Evolutionary conservation across 1,284 basidiomycete species (phyloP).

Genomic region (Moesziomyces parantarcticus): DNA sequence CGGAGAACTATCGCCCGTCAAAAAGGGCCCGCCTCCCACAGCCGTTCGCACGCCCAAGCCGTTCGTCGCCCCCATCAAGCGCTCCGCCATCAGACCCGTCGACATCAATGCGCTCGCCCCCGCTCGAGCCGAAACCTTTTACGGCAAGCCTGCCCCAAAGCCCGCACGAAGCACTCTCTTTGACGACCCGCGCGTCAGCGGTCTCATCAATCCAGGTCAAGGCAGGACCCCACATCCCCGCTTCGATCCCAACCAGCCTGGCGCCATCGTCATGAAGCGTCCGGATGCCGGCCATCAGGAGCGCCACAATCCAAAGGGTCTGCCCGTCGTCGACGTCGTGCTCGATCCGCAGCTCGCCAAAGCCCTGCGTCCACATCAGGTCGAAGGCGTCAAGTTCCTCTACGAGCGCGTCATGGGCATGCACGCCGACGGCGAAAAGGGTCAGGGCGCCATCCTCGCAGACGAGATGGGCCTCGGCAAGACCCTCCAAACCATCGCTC

Average conservation of each 20-base stretch:
- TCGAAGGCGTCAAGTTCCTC: conserved; percentile 98
- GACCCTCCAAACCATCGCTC: conserved; percentile 64
- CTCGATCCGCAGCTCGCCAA: conserved; percentile 89
- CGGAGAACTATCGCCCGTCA: conserved; percentile 32
- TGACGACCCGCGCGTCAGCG: conserved; percentile 25
- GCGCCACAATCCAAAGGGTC: conserved; percentile 75
- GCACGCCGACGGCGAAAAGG: conserved; percentile 81
- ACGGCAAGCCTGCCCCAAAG: conserved; percentile 30
- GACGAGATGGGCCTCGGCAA: conserved; percentile 87
- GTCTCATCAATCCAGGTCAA: conserved; percentile 35
- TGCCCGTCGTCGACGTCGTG: conserved; percentile 74
- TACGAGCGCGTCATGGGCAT: conserved; percentile 95
- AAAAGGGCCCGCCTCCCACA: conserved; percentile 29
- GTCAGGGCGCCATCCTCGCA: conserved; percentile 94
- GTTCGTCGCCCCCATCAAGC: conserved; percentile 29
- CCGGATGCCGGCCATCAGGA: conserved; percentile 78
- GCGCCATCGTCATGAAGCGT: conserved; percentile 86
- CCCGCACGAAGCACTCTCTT: conserved; percentile 9
- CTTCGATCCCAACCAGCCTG: conserved; percentile 66
- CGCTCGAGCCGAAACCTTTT: conserved; percentile 44
- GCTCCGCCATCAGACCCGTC: conserved; percentile 36
- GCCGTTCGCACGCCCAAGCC: conserved; percentile 31
- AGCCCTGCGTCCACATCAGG: conserved; percentile 93
- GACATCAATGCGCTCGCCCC: conserved; percentile 38
- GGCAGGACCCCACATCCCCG: conserved; percentile 34